phyloP scores from a whole-genome alignment of 2,329 filamentous ascomycete species.

The Exophiala calicioides region DNA sequence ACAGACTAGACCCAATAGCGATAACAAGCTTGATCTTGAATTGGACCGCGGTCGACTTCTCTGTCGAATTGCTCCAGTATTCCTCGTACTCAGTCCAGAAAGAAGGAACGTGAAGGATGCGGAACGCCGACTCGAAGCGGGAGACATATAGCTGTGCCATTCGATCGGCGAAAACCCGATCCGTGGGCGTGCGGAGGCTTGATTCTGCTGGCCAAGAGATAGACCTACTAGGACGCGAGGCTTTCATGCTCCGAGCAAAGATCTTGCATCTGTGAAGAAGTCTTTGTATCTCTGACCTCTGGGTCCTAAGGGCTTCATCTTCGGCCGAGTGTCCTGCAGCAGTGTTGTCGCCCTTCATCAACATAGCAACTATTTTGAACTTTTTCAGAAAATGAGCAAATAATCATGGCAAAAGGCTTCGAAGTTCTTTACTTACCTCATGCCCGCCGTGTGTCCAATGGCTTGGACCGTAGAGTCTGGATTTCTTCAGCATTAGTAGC shows the following conservation, averaged over 20 bases:
- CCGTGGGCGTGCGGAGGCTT: slow-evolving; percentile 5
- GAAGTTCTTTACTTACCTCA: slow-evolving; percentile 21
- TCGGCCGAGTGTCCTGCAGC: slow-evolving; percentile 4
- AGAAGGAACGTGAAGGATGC: slow-evolving; percentile 38
- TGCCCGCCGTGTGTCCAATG: slow-evolving; percentile 32
- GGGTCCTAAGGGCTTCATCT: slow-evolving; percentile 17
- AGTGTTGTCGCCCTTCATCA: too few species aligned
- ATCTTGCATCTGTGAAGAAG: slow-evolving; percentile 31
- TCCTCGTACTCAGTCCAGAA: slow-evolving; percentile 37
- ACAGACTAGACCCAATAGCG: slow-evolving; percentile 34
- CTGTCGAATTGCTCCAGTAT: slow-evolving; percentile 31
- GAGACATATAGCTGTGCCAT: slow-evolving; percentile 21
- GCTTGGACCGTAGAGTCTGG: slow-evolving; percentile 31
- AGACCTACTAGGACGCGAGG: slow-evolving; percentile 25
- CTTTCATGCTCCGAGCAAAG: slow-evolving; percentile 31
- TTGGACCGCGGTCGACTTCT: slow-evolving; percentile 25
- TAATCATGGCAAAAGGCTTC: background rate
- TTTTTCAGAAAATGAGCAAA: slow-evolving; percentile 1
- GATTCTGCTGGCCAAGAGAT: slow-evolving; percentile 20
- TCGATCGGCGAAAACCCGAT: slow-evolving; percentile 14
- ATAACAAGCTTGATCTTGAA: slow-evolving; percentile 40
- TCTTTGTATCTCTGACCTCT: slow-evolving; percentile 1
- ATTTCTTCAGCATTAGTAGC: slow-evolving; percentile 26
- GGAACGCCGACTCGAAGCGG: slow-evolving; percentile 36
- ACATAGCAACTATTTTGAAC: slow-evolving; percentile 1